Evolutionary conservation across 2,329 filamentous ascomycete species (phyloP).

Genomic region (Scorias spongiosa): DNA sequence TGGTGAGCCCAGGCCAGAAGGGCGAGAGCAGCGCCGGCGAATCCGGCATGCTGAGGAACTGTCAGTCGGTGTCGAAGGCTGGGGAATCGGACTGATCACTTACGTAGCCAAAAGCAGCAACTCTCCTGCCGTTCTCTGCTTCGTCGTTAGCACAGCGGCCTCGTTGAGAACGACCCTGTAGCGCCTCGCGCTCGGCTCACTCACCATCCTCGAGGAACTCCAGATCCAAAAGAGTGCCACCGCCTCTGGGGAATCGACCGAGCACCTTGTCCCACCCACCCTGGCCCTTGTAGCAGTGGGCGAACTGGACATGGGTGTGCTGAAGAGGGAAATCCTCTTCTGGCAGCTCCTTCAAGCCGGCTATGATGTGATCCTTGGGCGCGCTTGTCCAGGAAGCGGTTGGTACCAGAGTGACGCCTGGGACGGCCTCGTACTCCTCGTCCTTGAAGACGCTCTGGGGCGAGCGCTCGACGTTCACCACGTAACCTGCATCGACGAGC

Average conservation of each 20-base stretch:
- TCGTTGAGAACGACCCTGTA: no score
- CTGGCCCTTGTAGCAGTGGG: constrained; percentile 36
- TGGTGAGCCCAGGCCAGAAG: constrained; percentile 76
- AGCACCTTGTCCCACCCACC: constrained; percentile 66
- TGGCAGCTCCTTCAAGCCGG: constrained; percentile 28
- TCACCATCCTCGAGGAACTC: constrained; percentile 61
- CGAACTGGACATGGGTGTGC: constrained; percentile 39
- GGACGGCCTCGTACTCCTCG: constrained; percentile 24
- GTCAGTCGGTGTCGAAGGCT: neutral
- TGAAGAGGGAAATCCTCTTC: constrained; percentile 51
- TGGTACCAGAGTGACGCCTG: constrained; percentile 23
- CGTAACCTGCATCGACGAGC: constrained; percentile 26
- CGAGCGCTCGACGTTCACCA: constrained; percentile 25
- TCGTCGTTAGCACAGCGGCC: no score
- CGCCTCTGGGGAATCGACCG: constrained; percentile 61
- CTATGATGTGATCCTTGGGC: constrained; percentile 24
- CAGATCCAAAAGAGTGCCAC: constrained; percentile 66
- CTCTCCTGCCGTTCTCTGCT: constrained; percentile 46
- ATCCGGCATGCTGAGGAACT: constrained; percentile 52
- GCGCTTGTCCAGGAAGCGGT: constrained; percentile 26
- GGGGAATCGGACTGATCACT: constrained; percentile 8
- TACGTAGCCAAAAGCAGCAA: constrained; percentile 51
- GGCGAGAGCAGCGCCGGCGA: constrained; percentile 46
- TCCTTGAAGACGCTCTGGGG: constrained; percentile 25
- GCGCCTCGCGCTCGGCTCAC: neutral